These are phyloP conservation scores for Picea mariana DNA, from an alignment of 83 land plant genomes.

Conservation along the genomic window DNA sequence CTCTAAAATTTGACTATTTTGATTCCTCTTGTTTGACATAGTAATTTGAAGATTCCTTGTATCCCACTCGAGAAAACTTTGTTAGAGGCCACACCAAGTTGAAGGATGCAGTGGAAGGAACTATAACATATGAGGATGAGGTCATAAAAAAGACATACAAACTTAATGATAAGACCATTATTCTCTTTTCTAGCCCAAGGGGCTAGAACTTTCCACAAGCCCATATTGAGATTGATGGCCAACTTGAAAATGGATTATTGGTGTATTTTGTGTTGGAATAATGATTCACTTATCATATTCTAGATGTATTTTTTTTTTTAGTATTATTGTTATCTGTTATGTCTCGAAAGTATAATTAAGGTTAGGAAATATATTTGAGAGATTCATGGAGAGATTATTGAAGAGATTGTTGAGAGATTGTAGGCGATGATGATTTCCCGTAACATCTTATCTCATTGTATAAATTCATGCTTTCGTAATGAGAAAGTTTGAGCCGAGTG, in stretches of 20 bases:
- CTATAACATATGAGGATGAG: slow-evolving; percentile 72
- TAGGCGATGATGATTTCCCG: too few species aligned
- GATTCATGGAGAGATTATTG: too few species aligned
- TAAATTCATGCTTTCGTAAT: too few species aligned
- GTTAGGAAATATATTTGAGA: too few species aligned
- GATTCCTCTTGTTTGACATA: slow-evolving; percentile 13
- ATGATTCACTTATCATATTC: too few species aligned
- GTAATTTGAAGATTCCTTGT: slow-evolving; percentile 93
- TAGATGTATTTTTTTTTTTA: too few species aligned
- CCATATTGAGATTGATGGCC: slow-evolving; percentile 87
- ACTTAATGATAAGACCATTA: slow-evolving; percentile 75
- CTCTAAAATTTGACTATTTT: not conserved
- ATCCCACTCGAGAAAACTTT: slow-evolving; percentile 92
- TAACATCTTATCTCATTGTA: too few species aligned
- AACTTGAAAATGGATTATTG: slow-evolving; percentile 85
- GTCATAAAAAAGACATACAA: slow-evolving; percentile 78
- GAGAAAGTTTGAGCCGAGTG: too few species aligned
- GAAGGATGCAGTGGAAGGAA: slow-evolving; percentile 79
- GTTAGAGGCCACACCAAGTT: slow-evolving; percentile 84
- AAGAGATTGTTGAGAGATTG: too few species aligned
- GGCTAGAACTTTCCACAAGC: slow-evolving; percentile 93
- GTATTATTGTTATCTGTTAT: too few species aligned
- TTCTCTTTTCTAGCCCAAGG: slow-evolving; percentile 81
- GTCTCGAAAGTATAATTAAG: too few species aligned
- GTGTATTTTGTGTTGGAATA: slow-evolving; percentile 59